Evolutionary conservation across 371 early-diverging fungal genomes (phyloP), one percentile per base, ranked within the genome.

Genomic region (Actinomucor elegans): DNA sequence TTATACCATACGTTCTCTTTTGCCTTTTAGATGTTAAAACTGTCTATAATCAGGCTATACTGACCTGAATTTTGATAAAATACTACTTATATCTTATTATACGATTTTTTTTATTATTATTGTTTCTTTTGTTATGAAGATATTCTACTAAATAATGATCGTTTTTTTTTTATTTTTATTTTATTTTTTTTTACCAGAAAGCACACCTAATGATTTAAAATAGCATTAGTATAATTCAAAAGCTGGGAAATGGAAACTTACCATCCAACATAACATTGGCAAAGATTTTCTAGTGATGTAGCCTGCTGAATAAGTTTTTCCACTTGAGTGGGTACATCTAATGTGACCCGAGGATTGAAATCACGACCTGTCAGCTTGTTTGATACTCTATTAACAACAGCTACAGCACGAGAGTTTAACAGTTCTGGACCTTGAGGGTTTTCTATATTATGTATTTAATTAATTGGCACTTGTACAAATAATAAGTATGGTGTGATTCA

Each of bases 231-330:
- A 6, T 15, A n/a, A 21, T n/a, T 36, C 4, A 21, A 48, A 34
- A 6, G 1, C n/a, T n/a, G n/a, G 20, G n/a, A 8, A 15, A 2
- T 3, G n/a, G 14, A 51, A 26, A 45, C 81, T 64, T 91, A 93
- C 99, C 99, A 99, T 47, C 99, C 99, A 61, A 92, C 84, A 65
- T 93, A 99, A 66, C 96, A 91, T 61, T 94, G 94, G 60, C 94
- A 94, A 29, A 99, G 76, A 57, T 99, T 98, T 55, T 96, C 97
- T 5, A 92, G 62, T 3, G 93, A 89, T 0, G 91, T 95, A 14
- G 99, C 99, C 73, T 97, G 94, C 48, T 90, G 78, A 27, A 99
- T 97, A 24, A 99, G 77, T 52, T 88, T 84, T 31, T 97, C 93
- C 1, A 97, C 96, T 73, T 98, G 98, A 9, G 84, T 81, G 0